Evolutionary conservation across 306 rosid genomes (phyloP).

Genomic region (Sesbania bispinosa): DNA sequence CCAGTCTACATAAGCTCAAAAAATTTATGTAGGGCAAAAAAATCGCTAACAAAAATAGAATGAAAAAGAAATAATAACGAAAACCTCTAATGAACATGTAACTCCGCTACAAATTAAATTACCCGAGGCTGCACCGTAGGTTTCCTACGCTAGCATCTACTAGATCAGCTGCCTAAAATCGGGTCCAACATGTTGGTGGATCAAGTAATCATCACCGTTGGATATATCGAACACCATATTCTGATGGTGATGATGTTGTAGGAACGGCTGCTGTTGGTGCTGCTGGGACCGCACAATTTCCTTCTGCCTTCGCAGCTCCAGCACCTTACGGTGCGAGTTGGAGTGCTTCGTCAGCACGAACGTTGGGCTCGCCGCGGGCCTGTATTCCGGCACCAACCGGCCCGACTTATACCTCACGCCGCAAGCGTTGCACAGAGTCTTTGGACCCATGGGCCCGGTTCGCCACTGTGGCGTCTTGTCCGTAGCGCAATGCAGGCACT

Average conservation of each 20-base stretch:
- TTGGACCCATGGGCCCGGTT: conserved; percentile 80
- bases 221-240: conserved; percentile 49
- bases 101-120: conserved; percentile 24
- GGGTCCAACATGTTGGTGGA: conserved; percentile 67
- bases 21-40: neutral
- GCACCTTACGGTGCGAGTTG: conserved; percentile 81
- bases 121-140: conserved; percentile 14
- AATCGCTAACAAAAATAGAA: conserved; percentile 13
- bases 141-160: conserved; percentile 27
- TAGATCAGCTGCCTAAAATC: conserved; percentile 64
- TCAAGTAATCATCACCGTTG: conserved; percentile 65
- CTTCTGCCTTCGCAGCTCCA: conserved; percentile 87
- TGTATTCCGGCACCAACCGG: conserved; percentile 70
- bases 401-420: conserved; percentile 86
- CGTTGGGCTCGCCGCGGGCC: conserved; percentile 89
- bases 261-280: conserved; percentile 36
- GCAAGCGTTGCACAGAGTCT: conserved; percentile 70
- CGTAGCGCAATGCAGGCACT: conserved; percentile 74
- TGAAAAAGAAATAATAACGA: neutral
- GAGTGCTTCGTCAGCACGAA: conserved; percentile 77
- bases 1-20: neutral
- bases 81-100: neutral
- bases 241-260: conserved; percentile 43
- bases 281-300: conserved; percentile 45
- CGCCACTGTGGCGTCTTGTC: conserved; percentile 91